These are phyloP conservation scores for Ruellia speciosa DNA, from an alignment of 305 asterid genomes.

Conservation along the genomic window DNA sequence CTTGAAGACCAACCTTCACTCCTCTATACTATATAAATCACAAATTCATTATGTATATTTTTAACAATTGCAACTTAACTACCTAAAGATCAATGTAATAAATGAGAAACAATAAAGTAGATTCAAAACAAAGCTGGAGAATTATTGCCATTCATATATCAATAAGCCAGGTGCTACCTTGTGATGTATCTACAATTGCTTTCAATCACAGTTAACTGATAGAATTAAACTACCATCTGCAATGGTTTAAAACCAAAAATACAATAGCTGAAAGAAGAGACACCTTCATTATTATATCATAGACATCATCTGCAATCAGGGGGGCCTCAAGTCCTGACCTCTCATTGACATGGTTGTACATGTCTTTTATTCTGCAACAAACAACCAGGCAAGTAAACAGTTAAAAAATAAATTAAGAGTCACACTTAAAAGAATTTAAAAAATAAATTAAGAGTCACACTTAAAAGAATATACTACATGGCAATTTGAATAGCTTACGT, in stretches of 20 bases:
- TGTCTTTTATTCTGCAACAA: slow-evolving; percentile 58
- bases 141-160: background rate
- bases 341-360: slow-evolving; percentile 73
- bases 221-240: too few relatives aligned
- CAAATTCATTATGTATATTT: too few relatives aligned
- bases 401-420: background rate
- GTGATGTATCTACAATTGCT: too few relatives aligned
- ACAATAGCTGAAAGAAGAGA: background rate
- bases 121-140: background rate
- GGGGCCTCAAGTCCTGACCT: slow-evolving; percentile 76
- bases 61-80: too few relatives aligned
- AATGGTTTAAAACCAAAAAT: background rate
- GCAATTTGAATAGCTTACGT: slow-evolving; percentile 47
- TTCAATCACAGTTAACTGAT: too few relatives aligned
- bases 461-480: background rate
- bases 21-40: too few relatives aligned
- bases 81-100: background rate
- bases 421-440: background rate
- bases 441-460: background rate
- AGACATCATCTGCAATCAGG: slow-evolving; percentile 82
- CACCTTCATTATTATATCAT: slow-evolving; percentile 85
- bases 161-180: too few relatives aligned
- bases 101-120: background rate
- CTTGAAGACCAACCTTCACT: too few relatives aligned
- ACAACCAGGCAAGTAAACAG: background rate